These are phyloP conservation scores for Geotrichum histeridarum DNA, from an alignment of 1,139 yeast genomes.

Conservation along the genomic window DNA sequence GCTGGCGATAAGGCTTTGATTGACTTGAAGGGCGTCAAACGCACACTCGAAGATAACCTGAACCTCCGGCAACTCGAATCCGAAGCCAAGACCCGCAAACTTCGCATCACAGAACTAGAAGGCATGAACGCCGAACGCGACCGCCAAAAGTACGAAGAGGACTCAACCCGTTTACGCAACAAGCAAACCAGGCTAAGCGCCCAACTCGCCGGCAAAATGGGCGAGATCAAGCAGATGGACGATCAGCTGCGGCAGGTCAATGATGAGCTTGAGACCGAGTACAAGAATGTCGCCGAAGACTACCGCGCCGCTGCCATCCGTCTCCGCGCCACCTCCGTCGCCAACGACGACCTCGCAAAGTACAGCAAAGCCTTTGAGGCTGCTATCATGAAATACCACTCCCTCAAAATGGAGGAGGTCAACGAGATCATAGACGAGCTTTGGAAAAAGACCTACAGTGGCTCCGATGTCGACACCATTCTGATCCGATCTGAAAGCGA, in stretches of 20 bases:
- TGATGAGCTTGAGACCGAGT: constrained; percentile 63
- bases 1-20: constrained; percentile 40
- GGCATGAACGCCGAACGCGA: constrained; percentile 59
- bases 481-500: constrained; percentile 78
- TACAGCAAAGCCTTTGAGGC: constrained; percentile 83
- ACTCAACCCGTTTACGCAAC: constrained; percentile 52
- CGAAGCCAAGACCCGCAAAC: constrained; percentile 12
- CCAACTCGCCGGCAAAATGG: constrained; percentile 69
- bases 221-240: constrained; percentile 79
- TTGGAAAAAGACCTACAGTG: constrained; percentile 92
- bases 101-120: constrained; percentile 44
- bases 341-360: constrained; percentile 78
- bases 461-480: constrained; percentile 91
- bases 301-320: constrained; percentile 71
- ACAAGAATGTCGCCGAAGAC: constrained; percentile 55
- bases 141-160: constrained; percentile 58
- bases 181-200: constrained; percentile 56
- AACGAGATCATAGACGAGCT: constrained; percentile 81
- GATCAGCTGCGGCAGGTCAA: constrained; percentile 59
- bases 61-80: constrained; percentile 47
- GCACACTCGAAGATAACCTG: constrained; percentile 52
- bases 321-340: constrained; percentile 68
- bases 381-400: constrained; percentile 91
- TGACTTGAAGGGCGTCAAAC: constrained; percentile 50
- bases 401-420: constrained; percentile 87